Evolutionary conservation across 148 eudicot genomes (phyloP), one percentile per base, ranked within the genome.

Genomic region (Cornus suecica): DNA sequence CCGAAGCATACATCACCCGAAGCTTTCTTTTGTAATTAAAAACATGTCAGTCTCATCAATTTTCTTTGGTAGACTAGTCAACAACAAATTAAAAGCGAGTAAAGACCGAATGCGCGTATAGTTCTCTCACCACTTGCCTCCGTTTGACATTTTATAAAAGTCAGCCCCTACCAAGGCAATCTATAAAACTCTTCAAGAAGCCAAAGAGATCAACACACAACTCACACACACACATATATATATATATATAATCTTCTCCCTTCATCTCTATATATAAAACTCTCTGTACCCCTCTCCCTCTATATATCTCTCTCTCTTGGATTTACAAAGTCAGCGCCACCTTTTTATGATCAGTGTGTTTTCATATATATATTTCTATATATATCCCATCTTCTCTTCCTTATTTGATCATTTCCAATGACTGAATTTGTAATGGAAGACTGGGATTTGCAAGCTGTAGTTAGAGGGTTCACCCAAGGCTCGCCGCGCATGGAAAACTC

Each of bases 381-480:
- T n/a, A n/a, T n/a, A n/a, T n/a, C n/a, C n/a, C n/a, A n/a, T n/a
- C n/a, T n/a, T n/a, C n/a, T n/a, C n/a, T n/a, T 52, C 14, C 13
- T 52, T 2, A 8, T 7, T 4, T 8, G 58, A 52, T 52, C 58
- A 52, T 52, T n/a, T n/a, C n/a, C n/a, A 5, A 32, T 2, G 10
- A 54, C 16, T 58, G 62, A 58, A 0, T 58, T 58, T 20, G 23
- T 10, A 6, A 65, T 66, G 70, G 83, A 60, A 31, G 89, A 84
- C 20, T 89, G 92, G 88, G 85, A 81, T 78, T 82, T 91, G 71
- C 85, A 91, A 62, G 91, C 89, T 58, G 75, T 91, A 10, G 89
- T 91, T 14, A 77, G 86, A 75, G 87, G 83, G 32, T 73, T 52
- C 32, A 48, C 74, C 30, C 18, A 69, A 14, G 27, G 2, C 18